Evolutionary conservation across 495 filamentous ascomycete genomes (phyloP).

Genomic region (Cryomyces minteri): DNA sequence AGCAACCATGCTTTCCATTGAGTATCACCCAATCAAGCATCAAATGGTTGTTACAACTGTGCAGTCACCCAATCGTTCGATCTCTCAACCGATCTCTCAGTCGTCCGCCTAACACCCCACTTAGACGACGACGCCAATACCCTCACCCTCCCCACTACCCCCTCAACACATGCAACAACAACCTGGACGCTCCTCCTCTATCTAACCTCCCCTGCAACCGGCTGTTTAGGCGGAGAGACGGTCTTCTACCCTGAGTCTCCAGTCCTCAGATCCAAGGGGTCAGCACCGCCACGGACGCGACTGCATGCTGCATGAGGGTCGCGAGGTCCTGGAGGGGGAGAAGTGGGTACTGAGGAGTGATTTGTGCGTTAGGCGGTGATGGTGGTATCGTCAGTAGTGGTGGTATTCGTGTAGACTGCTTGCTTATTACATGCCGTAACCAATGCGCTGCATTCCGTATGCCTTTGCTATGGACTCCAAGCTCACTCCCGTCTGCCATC

Average conservation of each 20-base stretch:
- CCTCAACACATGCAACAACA: slow-evolving; percentile 41
- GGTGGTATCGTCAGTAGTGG: too few species aligned
- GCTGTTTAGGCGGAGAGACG: slow-evolving; percentile 68
- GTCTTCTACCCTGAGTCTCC: slow-evolving; percentile 64
- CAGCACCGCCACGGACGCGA: slow-evolving; percentile 63
- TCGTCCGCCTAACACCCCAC: too few species aligned
- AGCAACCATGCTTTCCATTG: too few species aligned
- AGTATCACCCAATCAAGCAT: too few species aligned
- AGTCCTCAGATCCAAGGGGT: slow-evolving; percentile 26
- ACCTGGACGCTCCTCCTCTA: slow-evolving; percentile 91
- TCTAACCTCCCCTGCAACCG: slow-evolving; percentile 47
- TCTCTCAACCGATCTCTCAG: too few species aligned
- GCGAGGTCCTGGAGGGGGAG: slow-evolving; percentile 59
- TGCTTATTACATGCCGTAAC: too few species aligned
- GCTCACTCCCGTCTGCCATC: too few species aligned
- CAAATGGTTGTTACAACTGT: too few species aligned
- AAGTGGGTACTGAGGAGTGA: slow-evolving; percentile 91
- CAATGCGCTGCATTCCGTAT: too few species aligned
- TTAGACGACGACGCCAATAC: slow-evolving; percentile 65
- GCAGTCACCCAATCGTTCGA: too few species aligned
- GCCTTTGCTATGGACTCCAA: too few species aligned
- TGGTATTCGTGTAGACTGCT: too few species aligned
- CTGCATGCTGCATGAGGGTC: slow-evolving; percentile 81
- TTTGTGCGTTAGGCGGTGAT: slow-evolving; percentile 47
- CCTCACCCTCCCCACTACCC: slow-evolving; percentile 33